These are phyloP conservation scores for Gentiana macrophylla DNA, from an alignment of 257 asterid species.

Conservation along the genomic window DNA sequence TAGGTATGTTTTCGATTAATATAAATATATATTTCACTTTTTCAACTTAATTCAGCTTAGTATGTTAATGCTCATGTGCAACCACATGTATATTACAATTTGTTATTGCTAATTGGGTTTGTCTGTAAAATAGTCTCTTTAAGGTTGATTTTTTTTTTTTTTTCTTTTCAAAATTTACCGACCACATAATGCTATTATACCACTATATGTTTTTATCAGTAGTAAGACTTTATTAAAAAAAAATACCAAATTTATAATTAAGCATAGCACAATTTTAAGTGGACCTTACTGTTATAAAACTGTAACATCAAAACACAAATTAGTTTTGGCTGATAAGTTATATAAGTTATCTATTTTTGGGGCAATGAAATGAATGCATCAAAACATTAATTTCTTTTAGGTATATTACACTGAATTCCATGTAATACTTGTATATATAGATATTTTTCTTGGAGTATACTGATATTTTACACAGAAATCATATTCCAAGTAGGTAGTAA, in stretches of 20 bases:
- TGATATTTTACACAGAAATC: slow-evolving; percentile 11
- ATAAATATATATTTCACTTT: no score
- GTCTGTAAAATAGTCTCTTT: slow-evolving; percentile 10
- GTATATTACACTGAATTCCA: slow-evolving; percentile 8
- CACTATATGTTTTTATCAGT: neutral
- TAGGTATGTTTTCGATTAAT: no score
- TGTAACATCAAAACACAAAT: neutral
- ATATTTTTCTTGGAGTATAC: no score
- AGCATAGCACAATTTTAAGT: no score
- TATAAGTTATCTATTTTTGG: slow-evolving; percentile 38
- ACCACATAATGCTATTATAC: no score
- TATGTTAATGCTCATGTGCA: no score
- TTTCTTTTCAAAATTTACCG: neutral
- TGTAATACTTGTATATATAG: slow-evolving; percentile 7
- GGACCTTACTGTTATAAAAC: no score
- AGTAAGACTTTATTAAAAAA: slow-evolving; percentile 5
- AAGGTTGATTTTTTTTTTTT: slow-evolving; percentile 6
- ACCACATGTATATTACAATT: no score
- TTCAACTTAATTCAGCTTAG: no score
- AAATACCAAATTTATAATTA: neutral
- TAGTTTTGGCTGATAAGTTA: slow-evolving; percentile 40
- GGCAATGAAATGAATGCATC: slow-evolving; percentile 23
- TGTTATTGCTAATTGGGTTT: no score
- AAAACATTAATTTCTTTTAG: no score
- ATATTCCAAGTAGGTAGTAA: neutral